Evolutionary conservation across 805 yeast genomes (phyloP).

Genomic region (Isabelozyma pseudorhagii): DNA sequence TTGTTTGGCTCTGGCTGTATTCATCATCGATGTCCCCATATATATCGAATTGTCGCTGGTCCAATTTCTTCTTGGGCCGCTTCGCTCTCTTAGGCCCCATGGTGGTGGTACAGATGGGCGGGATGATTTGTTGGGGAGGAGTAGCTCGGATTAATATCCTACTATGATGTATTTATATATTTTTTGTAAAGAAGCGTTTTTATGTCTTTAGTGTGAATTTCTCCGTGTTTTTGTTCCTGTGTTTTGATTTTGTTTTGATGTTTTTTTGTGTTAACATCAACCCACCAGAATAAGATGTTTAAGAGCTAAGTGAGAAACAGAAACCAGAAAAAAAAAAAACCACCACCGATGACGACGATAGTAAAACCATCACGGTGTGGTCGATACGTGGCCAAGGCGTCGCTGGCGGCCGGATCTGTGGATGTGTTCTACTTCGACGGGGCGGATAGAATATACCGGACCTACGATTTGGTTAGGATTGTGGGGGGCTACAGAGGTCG

Average conservation of each 20-base stretch:
- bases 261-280: background rate
- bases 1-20: background rate
- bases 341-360: background rate
- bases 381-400: background rate
- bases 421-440: constrained; percentile 4
- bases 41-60: background rate
- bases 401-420: constrained; percentile 1
- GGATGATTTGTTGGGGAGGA: no score
- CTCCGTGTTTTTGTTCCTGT: background rate
- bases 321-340: background rate
- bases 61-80: background rate
- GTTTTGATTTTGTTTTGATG: background rate
- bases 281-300: background rate
- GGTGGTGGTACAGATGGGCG: no score
- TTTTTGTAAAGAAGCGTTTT: no score
- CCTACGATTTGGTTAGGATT: constrained; percentile 3
- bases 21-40: background rate
- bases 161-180: no score
- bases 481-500: background rate
- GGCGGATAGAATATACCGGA: constrained; percentile 2
- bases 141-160: no score
- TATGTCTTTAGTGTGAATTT: no score
- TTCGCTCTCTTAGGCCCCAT: background rate
- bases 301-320: background rate
- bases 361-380: background rate